Evolutionary conservation across 1,139 yeast genomes (phyloP).

Genomic region (Nakaseomyces kungkrabaensis): DNA sequence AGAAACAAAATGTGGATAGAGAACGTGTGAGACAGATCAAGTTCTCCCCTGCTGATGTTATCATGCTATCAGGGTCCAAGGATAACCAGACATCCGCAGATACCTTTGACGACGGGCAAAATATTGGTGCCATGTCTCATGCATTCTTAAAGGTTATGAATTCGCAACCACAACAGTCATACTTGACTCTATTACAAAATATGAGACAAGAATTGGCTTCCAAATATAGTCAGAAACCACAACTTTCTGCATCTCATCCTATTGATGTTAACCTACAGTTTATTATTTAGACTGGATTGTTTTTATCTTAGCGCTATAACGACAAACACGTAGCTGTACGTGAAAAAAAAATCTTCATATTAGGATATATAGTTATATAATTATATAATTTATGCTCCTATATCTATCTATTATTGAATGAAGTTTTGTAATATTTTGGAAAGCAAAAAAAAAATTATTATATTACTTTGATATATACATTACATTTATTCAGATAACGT

Average conservation of each 20-base stretch:
- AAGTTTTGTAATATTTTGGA: background rate
- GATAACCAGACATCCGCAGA: constrained; percentile 78
- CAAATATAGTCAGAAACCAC: constrained; percentile 83
- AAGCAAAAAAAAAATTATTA: background rate
- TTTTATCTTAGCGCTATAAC: background rate
- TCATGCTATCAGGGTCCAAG: constrained; percentile 81
- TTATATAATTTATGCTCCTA: background rate
- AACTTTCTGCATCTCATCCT: constrained; percentile 75
- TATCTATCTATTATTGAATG: background rate
- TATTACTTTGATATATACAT: background rate
- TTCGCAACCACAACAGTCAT: constrained; percentile 62
- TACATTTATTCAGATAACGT: constrained; percentile 2
- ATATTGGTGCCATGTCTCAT: constrained; percentile 94
- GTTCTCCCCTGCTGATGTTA: constrained; percentile 81
- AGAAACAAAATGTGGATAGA: constrained; percentile 29
- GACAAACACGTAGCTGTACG: background rate
- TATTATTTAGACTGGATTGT: constrained; percentile 22
- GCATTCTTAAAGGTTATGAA: constrained; percentile 69
- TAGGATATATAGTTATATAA: too few species aligned
- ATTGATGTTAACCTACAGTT: constrained; percentile 67
- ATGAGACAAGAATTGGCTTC: constrained; percentile 61
- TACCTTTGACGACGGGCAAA: constrained; percentile 63
- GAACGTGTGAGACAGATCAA: constrained; percentile 45
- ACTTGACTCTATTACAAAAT: constrained; percentile 65
- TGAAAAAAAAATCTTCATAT: too few species aligned